Base-by-base conservation (phyloP, 768 basidiomycete genomes). In the Boletus vermiculosoides region DNA sequence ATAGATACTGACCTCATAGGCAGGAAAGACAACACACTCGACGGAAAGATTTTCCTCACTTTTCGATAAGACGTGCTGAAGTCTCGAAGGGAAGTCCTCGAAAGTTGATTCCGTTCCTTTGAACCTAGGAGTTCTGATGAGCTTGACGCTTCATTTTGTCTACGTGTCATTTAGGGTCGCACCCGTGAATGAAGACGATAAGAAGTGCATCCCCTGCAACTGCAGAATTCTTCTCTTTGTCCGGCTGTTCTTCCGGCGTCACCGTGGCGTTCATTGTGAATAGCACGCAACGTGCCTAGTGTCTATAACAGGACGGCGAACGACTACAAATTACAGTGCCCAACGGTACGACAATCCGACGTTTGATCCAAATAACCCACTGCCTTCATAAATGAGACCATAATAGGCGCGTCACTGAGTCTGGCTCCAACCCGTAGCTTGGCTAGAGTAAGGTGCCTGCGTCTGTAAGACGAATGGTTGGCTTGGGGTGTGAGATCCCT, bases 21-120 rank as follows among this genome's bases (percentile, higher is more conserved):
- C 86, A 23, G 94, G 94, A 66, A 96, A 97, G 15, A 92, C 77
- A n/a, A 87, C 73, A 58, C 82, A 88, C 68, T 95, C 90, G 11
- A 90, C 84, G 33, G 66, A 66, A 5, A 83, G 72, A 39, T 81
- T 74, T 3, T 75, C 69, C 25, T 90, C 75, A 0, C 84, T 87
- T 64, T 89, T 83, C 8, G 84, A 75, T 5, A 96, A 77, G 42
- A 93, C 72, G 66, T 96, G 91, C 56, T 84, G 82, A 30, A 98
- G 75, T 50, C 92, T 79, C 50, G 85, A 78, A 1, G 94, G 94
- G 63, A 97, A 98, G 55, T 79, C 77, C 37, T 75, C 77, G 59
- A 94, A 94, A 0, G 90, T 90, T 16, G 83, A 78, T 56, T 92
- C 87, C 28, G 80, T 77, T 23, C 83, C 83, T 54, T 82, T 81